A percentile compares a stretch with the other conserved stretches of the same genome.
phyloP scores from a whole-genome alignment of 2,329 filamentous ascomycete species.

The Anthostomella pinea region DNA sequence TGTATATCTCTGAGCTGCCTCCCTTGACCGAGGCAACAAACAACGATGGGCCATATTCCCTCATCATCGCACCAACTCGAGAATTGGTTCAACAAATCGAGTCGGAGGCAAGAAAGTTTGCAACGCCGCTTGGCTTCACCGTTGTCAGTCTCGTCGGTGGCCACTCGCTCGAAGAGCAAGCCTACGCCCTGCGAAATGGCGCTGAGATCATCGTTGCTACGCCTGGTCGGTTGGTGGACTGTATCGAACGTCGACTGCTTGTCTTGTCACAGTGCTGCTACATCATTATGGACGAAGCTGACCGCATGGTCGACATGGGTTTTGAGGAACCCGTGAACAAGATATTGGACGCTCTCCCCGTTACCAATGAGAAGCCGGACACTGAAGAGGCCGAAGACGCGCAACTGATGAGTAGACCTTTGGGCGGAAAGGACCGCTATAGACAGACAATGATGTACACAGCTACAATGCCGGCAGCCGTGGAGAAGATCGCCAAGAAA shows the following conservation, averaged over 20 bases:
- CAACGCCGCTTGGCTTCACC: constrained; percentile 83
- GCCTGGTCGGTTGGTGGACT: constrained; percentile 93
- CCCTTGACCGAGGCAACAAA: constrained; percentile 81
- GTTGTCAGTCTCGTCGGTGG: constrained; percentile 98
- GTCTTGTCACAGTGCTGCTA: constrained; percentile 97
- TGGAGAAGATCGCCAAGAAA: constrained; percentile 95
- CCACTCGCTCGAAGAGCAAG: constrained; percentile 90
- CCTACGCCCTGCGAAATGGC: constrained; percentile 83
- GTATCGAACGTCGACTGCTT: constrained; percentile 86
- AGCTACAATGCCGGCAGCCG: constrained; percentile 89
- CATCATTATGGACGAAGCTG: constrained; percentile 98
- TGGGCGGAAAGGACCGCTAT: constrained; percentile 76
- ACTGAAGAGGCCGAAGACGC: constrained; percentile 86
- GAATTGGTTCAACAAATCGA: constrained; percentile 98
- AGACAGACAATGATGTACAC: constrained; percentile 99
- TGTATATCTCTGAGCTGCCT: constrained; percentile 90
- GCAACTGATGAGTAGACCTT: constrained; percentile 75
- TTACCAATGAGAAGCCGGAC: constrained; percentile 93
- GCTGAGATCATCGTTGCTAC: constrained; percentile 99
- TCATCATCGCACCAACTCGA: constrained; percentile 93
- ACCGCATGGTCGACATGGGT: constrained; percentile 97
- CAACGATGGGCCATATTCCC: constrained; percentile 94
- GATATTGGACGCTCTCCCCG: constrained; percentile 90
- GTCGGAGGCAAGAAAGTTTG: constrained; percentile 88
- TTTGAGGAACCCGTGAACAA: constrained; percentile 98